Conservation (phyloP, 2,329 filamentous ascomycete genomes). For the Fusarium metavorans region DNA sequence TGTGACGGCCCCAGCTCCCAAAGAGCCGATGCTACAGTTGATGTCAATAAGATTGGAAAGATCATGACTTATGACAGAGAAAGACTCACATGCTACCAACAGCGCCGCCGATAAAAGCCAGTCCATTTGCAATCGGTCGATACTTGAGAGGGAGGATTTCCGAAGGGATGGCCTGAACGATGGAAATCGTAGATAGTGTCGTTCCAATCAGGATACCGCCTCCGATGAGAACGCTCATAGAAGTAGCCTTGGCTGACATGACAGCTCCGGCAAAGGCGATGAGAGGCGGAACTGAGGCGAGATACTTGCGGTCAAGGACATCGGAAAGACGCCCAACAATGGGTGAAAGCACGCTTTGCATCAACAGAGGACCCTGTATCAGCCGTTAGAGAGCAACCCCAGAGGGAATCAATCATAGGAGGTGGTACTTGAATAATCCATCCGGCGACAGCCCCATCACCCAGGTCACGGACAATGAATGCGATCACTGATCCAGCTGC, state of each 20-base stretch:
- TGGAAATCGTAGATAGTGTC: constrained; percentile 7
- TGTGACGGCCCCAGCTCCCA: constrained; percentile 8
- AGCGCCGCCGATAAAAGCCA: constrained; percentile 12
- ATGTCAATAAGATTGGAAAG: not conserved
- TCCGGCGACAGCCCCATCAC: constrained; percentile 9
- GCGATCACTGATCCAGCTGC: constrained; percentile 13
- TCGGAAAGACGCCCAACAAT: constrained; percentile 15
- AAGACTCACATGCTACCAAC: constrained; percentile 7
- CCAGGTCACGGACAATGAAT: constrained; percentile 10
- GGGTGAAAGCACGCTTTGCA: constrained; percentile 10
- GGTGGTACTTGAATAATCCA: constrained; percentile 10
- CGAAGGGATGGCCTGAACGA: constrained; percentile 13
- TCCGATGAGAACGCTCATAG: constrained; percentile 8
- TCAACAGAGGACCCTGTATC: constrained; percentile 3
- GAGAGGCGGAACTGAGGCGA: constrained; percentile 12
- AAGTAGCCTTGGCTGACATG: constrained; percentile 12
- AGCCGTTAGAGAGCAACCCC: not conserved
- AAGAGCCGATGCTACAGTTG: constrained; percentile 4
- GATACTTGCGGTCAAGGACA: constrained; percentile 15
- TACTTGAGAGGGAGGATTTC: constrained; percentile 16
- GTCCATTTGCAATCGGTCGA: constrained; percentile 10
- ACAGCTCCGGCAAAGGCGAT: constrained; percentile 9
- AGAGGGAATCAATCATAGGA: not conserved
- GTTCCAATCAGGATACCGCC: constrained; percentile 11
- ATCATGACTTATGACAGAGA: not conserved